Percentiles rank a stretch among this genome's conserved stretches.
phyloP scores from a whole-genome alignment of 176 grass and related monocot species.

The Avena sativa region DNA sequence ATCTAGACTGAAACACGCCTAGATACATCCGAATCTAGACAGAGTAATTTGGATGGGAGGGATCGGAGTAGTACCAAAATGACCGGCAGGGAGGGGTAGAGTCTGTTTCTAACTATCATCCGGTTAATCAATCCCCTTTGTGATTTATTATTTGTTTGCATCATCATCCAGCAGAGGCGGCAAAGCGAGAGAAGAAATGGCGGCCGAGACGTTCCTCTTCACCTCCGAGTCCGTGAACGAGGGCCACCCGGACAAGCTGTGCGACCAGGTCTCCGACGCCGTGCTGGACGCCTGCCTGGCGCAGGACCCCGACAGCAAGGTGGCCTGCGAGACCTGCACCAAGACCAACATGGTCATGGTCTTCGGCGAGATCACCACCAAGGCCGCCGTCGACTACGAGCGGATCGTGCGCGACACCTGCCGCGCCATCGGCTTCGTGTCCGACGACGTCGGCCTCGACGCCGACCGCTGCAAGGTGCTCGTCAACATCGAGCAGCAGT shows the following conservation, averaged over 20 bases:
- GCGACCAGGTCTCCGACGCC: conserved; percentile 67
- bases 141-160: too few relatives aligned
- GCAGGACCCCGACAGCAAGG: conserved; percentile 75
- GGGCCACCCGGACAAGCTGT: conserved; percentile 73
- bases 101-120: too few relatives aligned
- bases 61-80: too few relatives aligned
- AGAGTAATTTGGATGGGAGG: too few relatives aligned
- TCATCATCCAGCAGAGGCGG: too few relatives aligned
- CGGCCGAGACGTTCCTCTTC: conserved; percentile 4
- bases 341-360: conserved; percentile 98
- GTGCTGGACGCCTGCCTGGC: conserved; percentile 59
- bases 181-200: not conserved
- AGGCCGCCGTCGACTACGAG: conserved; percentile 78
- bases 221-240: conserved; percentile 42
- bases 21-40: too few relatives aligned
- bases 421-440: conserved; percentile 64
- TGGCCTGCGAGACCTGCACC: conserved; percentile 79
- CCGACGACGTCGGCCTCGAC: conserved; percentile 67
- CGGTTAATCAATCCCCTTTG: too few relatives aligned
- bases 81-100: too few relatives aligned
- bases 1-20: too few relatives aligned
- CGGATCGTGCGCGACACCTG: conserved; percentile 95
- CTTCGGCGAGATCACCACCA: conserved; percentile 90
- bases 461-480: conserved; percentile 74
- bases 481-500: conserved; percentile 80